Conservation (phyloP, 495 filamentous ascomycete species). For the Staphylotrichum tortipilum region DNA sequence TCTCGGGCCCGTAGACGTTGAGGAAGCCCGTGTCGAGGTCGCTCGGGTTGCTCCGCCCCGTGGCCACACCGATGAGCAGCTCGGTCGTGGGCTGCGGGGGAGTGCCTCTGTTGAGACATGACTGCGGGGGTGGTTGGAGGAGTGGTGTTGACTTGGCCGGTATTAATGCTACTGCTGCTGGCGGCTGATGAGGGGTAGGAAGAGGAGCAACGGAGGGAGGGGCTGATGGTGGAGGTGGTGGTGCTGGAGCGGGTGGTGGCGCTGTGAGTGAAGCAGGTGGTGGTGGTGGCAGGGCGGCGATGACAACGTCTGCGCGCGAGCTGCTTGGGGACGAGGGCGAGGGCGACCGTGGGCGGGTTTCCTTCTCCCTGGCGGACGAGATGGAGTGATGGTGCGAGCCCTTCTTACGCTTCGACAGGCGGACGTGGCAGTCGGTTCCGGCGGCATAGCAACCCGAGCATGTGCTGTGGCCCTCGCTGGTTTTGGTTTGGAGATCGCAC, state of each 20-base stretch:
- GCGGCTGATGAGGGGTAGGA: no score
- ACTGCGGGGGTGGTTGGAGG: background rate
- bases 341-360: background rate
- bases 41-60: slow-evolving; percentile 19
- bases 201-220: background rate
- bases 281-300: no score
- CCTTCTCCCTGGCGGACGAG: no score
- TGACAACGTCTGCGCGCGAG: no score
- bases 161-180: background rate
- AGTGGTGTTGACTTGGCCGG: background rate
- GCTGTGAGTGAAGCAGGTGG: background rate
- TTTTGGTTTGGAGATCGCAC: slow-evolving; percentile 27
- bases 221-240: background rate
- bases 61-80: slow-evolving; percentile 8
- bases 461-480: slow-evolving; percentile 9
- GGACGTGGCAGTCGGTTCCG: slow-evolving; percentile 20
- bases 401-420: slow-evolving; percentile 19
- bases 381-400: background rate
- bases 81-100: background rate
- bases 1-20: slow-evolving; percentile 17
- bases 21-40: slow-evolving; percentile 24
- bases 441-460: slow-evolving; percentile 26
- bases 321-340: no score
- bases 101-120: background rate
- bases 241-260: background rate